Base-by-base conservation (phyloP, 1,284 basidiomycete genomes). In the Gymnopus androsaceus region DNA sequence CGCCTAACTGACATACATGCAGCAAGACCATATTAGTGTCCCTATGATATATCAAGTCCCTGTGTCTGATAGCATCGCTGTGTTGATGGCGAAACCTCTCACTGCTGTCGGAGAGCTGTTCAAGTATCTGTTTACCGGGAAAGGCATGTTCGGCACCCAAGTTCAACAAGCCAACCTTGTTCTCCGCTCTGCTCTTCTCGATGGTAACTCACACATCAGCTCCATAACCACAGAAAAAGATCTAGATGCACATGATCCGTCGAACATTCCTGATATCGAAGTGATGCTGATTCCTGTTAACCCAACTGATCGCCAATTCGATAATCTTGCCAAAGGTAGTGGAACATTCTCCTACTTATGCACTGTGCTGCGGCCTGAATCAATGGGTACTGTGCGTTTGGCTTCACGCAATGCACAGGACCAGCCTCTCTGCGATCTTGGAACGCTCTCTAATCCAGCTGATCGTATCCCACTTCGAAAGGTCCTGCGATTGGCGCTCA, bases 181-280 rank as follows among this genome's bases (percentile, higher is more conserved):
- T 55, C 57, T 66, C 11, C 63, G 40, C 11, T 60, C 64, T 1
- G 19, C 44, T 3, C 61, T 70, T 4, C 63, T 75, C 5, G 65
- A 67, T 55, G 51, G 59, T 15, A 53, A 63, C 17, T 63, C 59
- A 2, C 33, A 51, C 8, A 48, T 57, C 4, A n/a, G 25, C 15
- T 5, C 40, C 15, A 34, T 21, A 4, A 19, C 33, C 9, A 37
- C 58, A 21, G 49, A 60, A 11, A 38, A 53, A 8, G 59, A 58
- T 11, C 56, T 63, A 23, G 64, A 66, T 54, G 60, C 62, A 17
- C 40, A 54, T 9, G 45, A 62, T 17, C 59, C 63, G 5, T 58
- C 57, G 7, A 67, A 68, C 34, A 51, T 70, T 11, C 71, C 73
- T 11, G 73, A 74, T 55, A 64, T 74, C 45, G 72, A 75, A 61